Evolutionary conservation across 1,284 basidiomycete species (phyloP).

Genomic region (Gomphus bonarii): DNA sequence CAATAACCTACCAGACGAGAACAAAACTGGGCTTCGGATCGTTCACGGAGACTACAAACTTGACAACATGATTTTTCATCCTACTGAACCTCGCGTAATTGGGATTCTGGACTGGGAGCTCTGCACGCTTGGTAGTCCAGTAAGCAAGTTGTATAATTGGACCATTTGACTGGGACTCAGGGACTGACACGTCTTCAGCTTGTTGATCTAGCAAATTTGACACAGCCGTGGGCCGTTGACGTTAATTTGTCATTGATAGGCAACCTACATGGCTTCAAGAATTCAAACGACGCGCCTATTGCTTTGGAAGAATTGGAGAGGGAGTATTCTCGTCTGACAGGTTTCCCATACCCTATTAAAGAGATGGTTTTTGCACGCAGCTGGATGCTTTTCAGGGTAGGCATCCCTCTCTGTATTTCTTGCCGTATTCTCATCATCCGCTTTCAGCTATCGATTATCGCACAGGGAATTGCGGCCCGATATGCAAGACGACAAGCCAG

Average conservation of each 20-base stretch:
- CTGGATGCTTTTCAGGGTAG: slow-evolving; percentile 82
- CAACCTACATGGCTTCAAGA: slow-evolving; percentile 50
- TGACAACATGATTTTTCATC: slow-evolving; percentile 93
- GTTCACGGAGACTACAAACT: slow-evolving; percentile 97
- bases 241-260: slow-evolving; percentile 23
- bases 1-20: slow-evolving; percentile 63
- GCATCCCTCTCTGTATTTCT: slow-evolving; percentile 18
- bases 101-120: slow-evolving; percentile 96
- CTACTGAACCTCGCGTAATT: slow-evolving; percentile 84
- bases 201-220: slow-evolving; percentile 87
- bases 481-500: slow-evolving; percentile 79
- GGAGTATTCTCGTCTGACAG: slow-evolving; percentile 58
- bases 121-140: slow-evolving; percentile 83
- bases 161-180: background rate
- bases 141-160: slow-evolving; percentile 28
- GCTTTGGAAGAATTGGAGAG: slow-evolving; percentile 65
- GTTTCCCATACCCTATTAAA: slow-evolving; percentile 57
- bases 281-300: slow-evolving; percentile 49
- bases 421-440: background rate
- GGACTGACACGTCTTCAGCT: slow-evolving; percentile 36
- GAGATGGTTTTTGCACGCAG: slow-evolving; percentile 74
- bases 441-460: slow-evolving; percentile 69
- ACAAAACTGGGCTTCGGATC: slow-evolving; percentile 61
- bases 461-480: slow-evolving; percentile 90
- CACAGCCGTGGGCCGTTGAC: slow-evolving; percentile 74